Base-by-base conservation (phyloP, 148 eudicot species). In the Rhododendron kiyosumense region DNA sequence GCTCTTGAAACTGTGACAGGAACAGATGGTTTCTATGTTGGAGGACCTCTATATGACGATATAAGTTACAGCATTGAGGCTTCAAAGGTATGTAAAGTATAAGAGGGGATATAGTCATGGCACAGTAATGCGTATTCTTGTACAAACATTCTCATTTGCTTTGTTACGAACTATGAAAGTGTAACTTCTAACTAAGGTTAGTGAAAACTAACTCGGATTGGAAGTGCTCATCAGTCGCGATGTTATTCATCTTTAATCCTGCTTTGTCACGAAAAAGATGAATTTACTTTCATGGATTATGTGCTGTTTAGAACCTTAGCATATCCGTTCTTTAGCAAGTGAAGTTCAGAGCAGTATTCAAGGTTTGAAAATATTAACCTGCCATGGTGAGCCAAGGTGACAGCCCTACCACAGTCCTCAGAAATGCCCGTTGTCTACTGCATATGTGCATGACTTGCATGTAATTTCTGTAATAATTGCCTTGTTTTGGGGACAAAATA, bases 1-100 rank as follows among this genome's bases (percentile, higher is more conserved):
- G 99, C 94, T 43, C 83, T 93, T 89, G 96, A 91, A 88, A 93
- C 98, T 32, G 92, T 89, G 84, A 94, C 99, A 46, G 92, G 88
- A 59, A 36, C 86, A 86, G 98, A 94, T 90, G 99, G 99, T 86
- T 80, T 79, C 52, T 97, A 90, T 82, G 83, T 93, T 84, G 98
- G 91, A 24, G 99, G 99, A 49, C 98, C 99, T 74, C 92, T 97
- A 79, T 97, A 94, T 89, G 98, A 97, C 84, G 99, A 97, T 85
- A 94, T 95, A 87, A 86, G 83, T 88, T 97, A 97, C 91, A 89
- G 83, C n/a, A 54, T 92, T 82, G 95, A 94, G 86, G 99, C 98
- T 81, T 95, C 98, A 89, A 95, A 95, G 99, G 99, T 97, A 75
- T 77, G 88, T 63, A 61, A 52, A 77, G 84, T 85, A 65, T 67